phyloP scores from a whole-genome alignment of 495 filamentous ascomycete genomes.

The Penicillium simplicissimum region DNA sequence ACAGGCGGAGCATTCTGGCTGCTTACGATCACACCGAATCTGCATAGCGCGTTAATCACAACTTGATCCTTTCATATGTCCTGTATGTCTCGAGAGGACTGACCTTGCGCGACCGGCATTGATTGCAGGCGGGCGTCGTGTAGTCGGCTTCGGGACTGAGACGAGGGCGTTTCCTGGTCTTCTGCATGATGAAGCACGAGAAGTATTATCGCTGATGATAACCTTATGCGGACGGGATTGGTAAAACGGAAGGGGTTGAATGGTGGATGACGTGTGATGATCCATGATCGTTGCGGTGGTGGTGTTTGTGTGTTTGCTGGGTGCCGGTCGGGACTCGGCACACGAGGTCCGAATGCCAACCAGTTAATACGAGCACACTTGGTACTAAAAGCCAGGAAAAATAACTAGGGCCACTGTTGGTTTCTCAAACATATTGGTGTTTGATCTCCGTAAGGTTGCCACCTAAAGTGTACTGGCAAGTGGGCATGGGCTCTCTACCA shows the following conservation, averaged over 20 bases:
- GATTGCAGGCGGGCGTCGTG: conserved; percentile 1
- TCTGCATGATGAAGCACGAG: not conserved
- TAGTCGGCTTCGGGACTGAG: not conserved
- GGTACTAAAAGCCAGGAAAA: too few relatives aligned
- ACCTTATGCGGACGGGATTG: not conserved
- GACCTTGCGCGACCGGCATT: conserved; percentile 5
- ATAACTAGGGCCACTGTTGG: too few relatives aligned
- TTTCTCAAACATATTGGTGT: too few relatives aligned
- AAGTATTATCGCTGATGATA: not conserved
- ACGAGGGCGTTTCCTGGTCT: not conserved
- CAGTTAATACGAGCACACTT: too few relatives aligned
- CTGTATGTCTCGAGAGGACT: conserved; percentile 1
- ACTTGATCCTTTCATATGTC: not conserved
- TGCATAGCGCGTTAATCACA: not conserved
- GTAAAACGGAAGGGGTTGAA: not conserved
- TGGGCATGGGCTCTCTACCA: too few relatives aligned
- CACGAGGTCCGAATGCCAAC: conserved; percentile 12
- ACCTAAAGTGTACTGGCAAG: too few relatives aligned
- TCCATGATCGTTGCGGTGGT: not conserved
- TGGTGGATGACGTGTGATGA: not conserved
- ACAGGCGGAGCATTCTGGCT: conserved; percentile 5
- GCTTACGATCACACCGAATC: conserved; percentile 2
- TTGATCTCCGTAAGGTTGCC: too few relatives aligned
- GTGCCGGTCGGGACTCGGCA: not conserved
- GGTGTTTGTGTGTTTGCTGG: not conserved